Evolutionary conservation across 2,329 filamentous ascomycete species (phyloP), one percentile per base, ranked within the genome.

Genomic region (Sarocladiaceae sp.): DNA sequence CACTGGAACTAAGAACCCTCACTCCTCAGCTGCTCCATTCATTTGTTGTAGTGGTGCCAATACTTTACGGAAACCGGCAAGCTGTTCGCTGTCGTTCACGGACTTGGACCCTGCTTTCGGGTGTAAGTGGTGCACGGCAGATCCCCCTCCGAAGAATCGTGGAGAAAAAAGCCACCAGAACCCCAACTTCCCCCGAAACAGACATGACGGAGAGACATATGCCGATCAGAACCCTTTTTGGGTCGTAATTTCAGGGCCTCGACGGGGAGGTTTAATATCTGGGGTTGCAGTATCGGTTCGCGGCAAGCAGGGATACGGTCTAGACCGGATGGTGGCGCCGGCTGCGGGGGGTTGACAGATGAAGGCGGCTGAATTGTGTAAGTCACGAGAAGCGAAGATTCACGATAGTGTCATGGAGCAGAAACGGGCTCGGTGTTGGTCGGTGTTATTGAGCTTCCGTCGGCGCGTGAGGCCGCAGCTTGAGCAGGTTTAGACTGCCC

Each of bases 401-500:
- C 29, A 33, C 29, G 29, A 33, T 33, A 15, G 29, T 15, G 8
- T 33, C 29, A 33, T 33, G 8, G 29, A n/a, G n/a, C n/a, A n/a
- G n/a, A n/a, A n/a, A n/a, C n/a, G n/a, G n/a, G n/a, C n/a, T n/a
- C n/a, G n/a, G n/a, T n/a, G n/a, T n/a, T n/a, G n/a, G n/a, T n/a
- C n/a, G n/a, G 29, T 8, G 29, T 33, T 33, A 3, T 10, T 3
- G n/a, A 50, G 23, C 26, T 31, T 50, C 47, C 47, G 47, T 50
- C 47, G 47, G 47, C 47, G 47, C 47, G 47, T 10, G 20, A 17
- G 25, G 31, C 47, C 47, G 47, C n/a, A 12, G 40, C 40, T 12
- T 35, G 26, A 33, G 46, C 23, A 46, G 22, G 40, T 46, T 46
- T 29, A 4, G 23, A 20, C 37, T 40, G 7, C 20, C 17, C 33